Conservation (phyloP, 345 rosid genomes). For the Ceriops zippeliana region DNA sequence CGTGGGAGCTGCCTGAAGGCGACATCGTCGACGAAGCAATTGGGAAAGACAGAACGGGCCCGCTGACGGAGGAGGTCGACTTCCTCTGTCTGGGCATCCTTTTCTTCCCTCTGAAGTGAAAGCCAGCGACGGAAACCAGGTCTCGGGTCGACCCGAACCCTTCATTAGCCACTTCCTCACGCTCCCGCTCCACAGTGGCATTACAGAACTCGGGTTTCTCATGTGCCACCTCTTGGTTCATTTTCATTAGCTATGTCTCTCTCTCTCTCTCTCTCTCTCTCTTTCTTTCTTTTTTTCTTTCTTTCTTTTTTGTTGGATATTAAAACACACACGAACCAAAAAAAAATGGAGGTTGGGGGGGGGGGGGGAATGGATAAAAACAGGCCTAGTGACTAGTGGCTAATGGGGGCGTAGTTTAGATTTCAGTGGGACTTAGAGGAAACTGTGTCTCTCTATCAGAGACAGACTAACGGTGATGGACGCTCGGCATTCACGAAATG, state of each 20-base stretch:
- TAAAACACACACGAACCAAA: no score
- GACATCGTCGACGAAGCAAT: conserved; percentile 24
- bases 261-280: no score
- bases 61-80: conserved; percentile 49
- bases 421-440: conserved; percentile 22
- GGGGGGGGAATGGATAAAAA: conserved; percentile 7
- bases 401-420: conserved; percentile 18
- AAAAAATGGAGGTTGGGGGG: no score
- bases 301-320: not conserved
- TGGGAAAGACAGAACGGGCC: conserved; percentile 10
- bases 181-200: conserved; percentile 22
- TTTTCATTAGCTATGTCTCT: conserved; percentile 23
- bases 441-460: conserved; percentile 22
- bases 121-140: conserved; percentile 36
- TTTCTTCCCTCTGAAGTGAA: conserved; percentile 71
- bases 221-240: conserved; percentile 36
- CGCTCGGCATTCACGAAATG: conserved; percentile 78
- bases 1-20: conserved; percentile 32
- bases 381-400: conserved; percentile 6
- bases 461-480: conserved; percentile 53
- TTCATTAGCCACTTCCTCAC: no score
- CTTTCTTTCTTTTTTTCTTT: no score
- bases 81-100: conserved; percentile 88
- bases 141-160: conserved; percentile 36
- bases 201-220: conserved; percentile 56